Percentiles rank a stretch among this genome's conserved stretches.
phyloP scores from a whole-genome alignment of 2,329 filamentous ascomycete genomes.

The Phoma sp. region DNA sequence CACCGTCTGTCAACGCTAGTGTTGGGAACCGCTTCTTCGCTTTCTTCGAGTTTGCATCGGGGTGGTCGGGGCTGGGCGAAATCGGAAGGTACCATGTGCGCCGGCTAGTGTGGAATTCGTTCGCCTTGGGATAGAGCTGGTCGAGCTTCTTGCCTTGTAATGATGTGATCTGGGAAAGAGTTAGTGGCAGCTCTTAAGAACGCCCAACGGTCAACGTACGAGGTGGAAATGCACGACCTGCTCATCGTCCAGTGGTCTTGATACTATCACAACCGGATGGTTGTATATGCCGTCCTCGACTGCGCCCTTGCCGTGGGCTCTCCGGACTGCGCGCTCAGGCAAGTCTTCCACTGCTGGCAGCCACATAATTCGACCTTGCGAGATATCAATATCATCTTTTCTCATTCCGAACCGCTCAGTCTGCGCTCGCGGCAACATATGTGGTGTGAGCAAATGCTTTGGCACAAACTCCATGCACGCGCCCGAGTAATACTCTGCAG shows the following conservation, averaged over 20 bases:
- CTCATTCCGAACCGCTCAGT: conserved; percentile 21
- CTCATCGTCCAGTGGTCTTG: conserved; percentile 35
- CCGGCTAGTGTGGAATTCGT: conserved; percentile 42
- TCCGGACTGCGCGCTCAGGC: conserved; percentile 34
- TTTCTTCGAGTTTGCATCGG: conserved; percentile 43
- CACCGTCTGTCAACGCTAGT: conserved; percentile 31
- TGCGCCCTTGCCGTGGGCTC: conserved; percentile 41
- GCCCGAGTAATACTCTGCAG: conserved; percentile 14
- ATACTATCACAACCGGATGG: conserved; percentile 44
- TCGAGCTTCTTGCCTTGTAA: conserved; percentile 43
- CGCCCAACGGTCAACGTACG: conserved; percentile 27
- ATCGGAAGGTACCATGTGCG: conserved; percentile 47
- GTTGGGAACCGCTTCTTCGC: conserved; percentile 42
- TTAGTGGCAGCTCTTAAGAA: conserved; percentile 18
- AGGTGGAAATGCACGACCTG: conserved; percentile 45
- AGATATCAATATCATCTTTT: conserved; percentile 27
- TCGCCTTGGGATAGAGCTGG: conserved; percentile 41
- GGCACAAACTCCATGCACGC: conserved; percentile 7
- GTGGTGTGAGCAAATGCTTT: conserved; percentile 7
- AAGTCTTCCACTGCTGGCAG: conserved; percentile 39
- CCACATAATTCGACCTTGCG: conserved; percentile 42
- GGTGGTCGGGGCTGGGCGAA: conserved; percentile 39
- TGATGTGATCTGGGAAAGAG: conserved; percentile 39
- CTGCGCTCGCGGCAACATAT: conserved; percentile 16
- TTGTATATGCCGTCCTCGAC: conserved; percentile 45